Conservation (phyloP, 2,329 filamentous ascomycete species). For the Ophiostoma sp. region DNA sequence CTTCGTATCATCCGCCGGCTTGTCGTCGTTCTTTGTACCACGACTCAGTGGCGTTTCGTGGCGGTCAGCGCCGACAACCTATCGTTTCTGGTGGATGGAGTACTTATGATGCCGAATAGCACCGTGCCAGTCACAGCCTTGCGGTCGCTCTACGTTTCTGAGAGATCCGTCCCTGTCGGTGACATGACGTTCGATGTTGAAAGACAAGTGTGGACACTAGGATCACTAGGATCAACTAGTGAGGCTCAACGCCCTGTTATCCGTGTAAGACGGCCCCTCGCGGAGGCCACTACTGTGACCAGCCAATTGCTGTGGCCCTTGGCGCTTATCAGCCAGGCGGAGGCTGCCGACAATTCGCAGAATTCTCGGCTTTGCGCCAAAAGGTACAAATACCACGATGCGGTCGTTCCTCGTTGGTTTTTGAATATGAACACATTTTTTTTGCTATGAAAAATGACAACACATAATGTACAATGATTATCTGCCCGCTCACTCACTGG, state of each 20-base stretch:
- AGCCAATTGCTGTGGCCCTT: slow-evolving; percentile 8
- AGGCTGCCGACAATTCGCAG: slow-evolving; percentile 19
- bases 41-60: background rate
- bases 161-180: background rate
- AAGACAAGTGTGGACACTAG: background rate
- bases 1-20: background rate
- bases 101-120: background rate
- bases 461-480: background rate
- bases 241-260: background rate
- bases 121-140: background rate
- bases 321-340: slow-evolving; percentile 15
- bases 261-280: slow-evolving; percentile 12
- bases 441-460: background rate
- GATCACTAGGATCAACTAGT: background rate
- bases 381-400: background rate
- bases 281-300: background rate
- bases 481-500: background rate
- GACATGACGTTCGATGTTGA: background rate
- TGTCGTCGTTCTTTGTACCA: background rate
- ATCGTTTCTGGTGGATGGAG: background rate
- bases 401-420: background rate
- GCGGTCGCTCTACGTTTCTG: background rate
- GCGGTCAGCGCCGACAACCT: slow-evolving; percentile 7
- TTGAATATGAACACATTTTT: background rate
- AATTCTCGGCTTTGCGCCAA: background rate